Base-by-base conservation (phyloP, 805 yeast species). In the Wickerhamomyces alni region DNA sequence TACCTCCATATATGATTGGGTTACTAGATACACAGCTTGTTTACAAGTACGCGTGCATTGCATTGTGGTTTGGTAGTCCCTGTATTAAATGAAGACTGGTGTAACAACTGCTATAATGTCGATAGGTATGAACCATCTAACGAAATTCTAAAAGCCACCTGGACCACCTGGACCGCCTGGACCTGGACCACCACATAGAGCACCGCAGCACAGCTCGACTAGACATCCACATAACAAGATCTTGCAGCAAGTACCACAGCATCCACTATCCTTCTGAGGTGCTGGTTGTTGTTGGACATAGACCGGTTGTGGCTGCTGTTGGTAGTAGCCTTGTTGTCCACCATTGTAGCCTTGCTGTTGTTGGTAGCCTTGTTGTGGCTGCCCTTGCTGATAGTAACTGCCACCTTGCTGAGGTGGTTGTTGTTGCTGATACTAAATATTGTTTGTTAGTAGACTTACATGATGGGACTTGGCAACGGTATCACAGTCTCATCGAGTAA, bases 291-390 rank as follows among this genome's bases (percentile, higher is more conserved):
- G 57, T 42, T 54, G 59, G 24, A 47, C 26, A 33, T 53, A 51
- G 5, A 53, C 45, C 2, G 57, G 55, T 37, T 51, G 55, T 17
- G 26, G 58, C 38, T 54, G 59, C 30, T 49, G 57, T 34, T 54
- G 59, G 36, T 54, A 50, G 41, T 58, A 58, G 12, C 59, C 58
- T 33, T 54, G 59, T 32, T 43, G 33, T 9, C 33, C 33, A 11
- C 17, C n/a, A 8, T 11, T 55, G 13, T 46, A 40, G 13, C 42
- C 46, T 24, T 37, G 50, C 21, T 40, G 47, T 16, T 34, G 37
- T 11, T n/a, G n/a, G n/a, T n/a, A n/a, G n/a, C n/a, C n/a, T n/a
- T 38, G 36, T 27, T 34, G 50, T 17, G 47, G 54, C 24, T 40
- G 43, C 21, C 40, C 44, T 30, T 46, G 49, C 19, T 45, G 46